These are phyloP conservation scores for Balansia obtecta DNA, from an alignment of 2,329 filamentous ascomycete genomes.

Conservation along the genomic window DNA sequence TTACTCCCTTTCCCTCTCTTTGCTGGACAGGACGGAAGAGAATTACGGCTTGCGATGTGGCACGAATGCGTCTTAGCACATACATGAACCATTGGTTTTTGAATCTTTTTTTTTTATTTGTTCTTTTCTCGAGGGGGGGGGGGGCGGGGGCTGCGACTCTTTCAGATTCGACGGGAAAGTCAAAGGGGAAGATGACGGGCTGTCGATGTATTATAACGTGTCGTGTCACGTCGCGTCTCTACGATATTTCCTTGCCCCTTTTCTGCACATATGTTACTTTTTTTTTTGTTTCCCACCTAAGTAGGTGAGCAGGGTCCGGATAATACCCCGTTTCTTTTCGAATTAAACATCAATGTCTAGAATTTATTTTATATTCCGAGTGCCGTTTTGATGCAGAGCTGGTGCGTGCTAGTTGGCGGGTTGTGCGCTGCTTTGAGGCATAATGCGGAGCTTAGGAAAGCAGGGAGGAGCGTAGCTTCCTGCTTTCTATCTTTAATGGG, in stretches of 20 bases:
- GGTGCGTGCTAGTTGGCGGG: too few species aligned
- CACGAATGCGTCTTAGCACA: neutral
- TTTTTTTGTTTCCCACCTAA: neutral
- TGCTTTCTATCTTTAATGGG: too few species aligned
- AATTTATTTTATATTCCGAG: neutral
- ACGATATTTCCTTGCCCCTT: conserved; percentile 3
- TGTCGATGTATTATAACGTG: neutral
- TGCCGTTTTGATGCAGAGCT: too few species aligned
- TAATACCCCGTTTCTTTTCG: conserved; percentile 1
- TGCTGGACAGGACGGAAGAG: neutral
- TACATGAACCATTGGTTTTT: neutral
- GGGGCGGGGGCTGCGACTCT: neutral
- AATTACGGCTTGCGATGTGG: neutral
- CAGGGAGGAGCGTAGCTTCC: too few species aligned
- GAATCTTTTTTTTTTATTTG: neutral
- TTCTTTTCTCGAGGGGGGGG: too few species aligned
- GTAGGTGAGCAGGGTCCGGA: neutral
- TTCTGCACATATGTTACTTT: neutral
- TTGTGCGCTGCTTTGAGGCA: too few species aligned
- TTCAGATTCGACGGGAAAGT: neutral
- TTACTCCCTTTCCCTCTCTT: neutral
- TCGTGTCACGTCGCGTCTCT: neutral
- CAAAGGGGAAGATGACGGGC: neutral
- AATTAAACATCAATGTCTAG: conserved; percentile 6
- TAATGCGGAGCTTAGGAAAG: too few species aligned